Percentiles rank a stretch among this genome's conserved stretches.
Conservation (phyloP, 306 rosid genomes). For the Cicer bijugum region DNA sequence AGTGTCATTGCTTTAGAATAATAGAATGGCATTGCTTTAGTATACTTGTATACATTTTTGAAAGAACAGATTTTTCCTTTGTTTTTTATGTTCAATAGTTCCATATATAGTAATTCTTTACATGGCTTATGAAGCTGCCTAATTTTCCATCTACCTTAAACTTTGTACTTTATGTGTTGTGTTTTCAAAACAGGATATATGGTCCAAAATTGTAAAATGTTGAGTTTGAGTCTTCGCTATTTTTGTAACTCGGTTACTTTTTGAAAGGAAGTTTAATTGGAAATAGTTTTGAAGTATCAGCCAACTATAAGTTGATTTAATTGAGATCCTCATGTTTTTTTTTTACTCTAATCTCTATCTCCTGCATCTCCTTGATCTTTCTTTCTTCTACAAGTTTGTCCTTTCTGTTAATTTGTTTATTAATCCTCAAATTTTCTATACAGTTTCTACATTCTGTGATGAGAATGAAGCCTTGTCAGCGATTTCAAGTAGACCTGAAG, state of each 20-base stretch:
- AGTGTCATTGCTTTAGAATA: slow-evolving; percentile 35
- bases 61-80: neutral
- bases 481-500: slow-evolving; percentile 59
- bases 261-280: slow-evolving; percentile 8
- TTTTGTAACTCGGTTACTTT: slow-evolving; percentile 29
- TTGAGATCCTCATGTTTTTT: slow-evolving; percentile 29
- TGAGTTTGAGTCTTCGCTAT: slow-evolving; percentile 11
- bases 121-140: slow-evolving; percentile 29
- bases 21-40: slow-evolving; percentile 26
- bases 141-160: slow-evolving; percentile 34
- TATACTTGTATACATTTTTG: slow-evolving; percentile 26
- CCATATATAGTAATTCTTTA: slow-evolving; percentile 21
- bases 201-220: slow-evolving; percentile 38
- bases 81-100: slow-evolving; percentile 7
- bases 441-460: slow-evolving; percentile 68
- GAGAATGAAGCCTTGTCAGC: slow-evolving; percentile 76
- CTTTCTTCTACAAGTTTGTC: slow-evolving; percentile 15
- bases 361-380: neutral
- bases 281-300: slow-evolving; percentile 27
- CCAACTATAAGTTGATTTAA: slow-evolving; percentile 19
- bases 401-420: slow-evolving; percentile 32
- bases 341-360: slow-evolving; percentile 11
- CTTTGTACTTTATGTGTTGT: neutral
- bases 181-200: slow-evolving; percentile 16
- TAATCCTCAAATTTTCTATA: slow-evolving; percentile 38